Evolutionary conservation across 169 alveolate genomes (phyloP), one percentile per base, ranked within the genome.

Genomic region (Eimeria falciformis): DNA sequence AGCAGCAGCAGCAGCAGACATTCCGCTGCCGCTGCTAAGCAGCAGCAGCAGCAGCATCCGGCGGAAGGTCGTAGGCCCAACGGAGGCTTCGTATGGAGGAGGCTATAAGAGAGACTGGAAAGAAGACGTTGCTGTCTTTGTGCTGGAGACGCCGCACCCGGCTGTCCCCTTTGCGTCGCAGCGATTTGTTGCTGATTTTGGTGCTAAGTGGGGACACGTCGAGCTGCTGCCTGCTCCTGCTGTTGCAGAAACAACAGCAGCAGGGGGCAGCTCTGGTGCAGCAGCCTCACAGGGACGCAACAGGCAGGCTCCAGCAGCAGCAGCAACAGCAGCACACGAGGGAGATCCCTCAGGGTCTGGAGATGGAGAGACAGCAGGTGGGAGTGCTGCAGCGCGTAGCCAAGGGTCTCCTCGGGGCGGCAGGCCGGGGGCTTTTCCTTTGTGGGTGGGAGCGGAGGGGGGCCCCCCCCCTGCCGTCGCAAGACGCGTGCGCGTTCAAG

Each of bases 111-210:
- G 68, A 3, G 86, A 77, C 25, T 23, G 5, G 27, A 40, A 45
- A 5, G 86, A 77, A 21, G 86, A 77, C 37, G 86, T 45, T 23
- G 86, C 86, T 12, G 86, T 77, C 46, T 77, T 46, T 21, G 58
- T 77, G 27, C 86, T 77, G 25, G 86, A 77, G 86, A 77, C 86
- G 17, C 86, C 86, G 23, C 86, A 77, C 58, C 86, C 86, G 14
- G 47, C 86, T 46, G 86, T 45, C 69, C 47, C 86, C 86, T 77
- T 77, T 46, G 86, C 45, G 12, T 17, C 86, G n/a, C 86, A 77
- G 86, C 65, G 86, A 2, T 77, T 77, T 33, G 69, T 77, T 25
- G 6, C 47, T 45, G 86, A 77, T 14, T 77, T 77, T 25, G n/a
- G 69, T 0, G 3, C 69, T 11, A 45, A 27, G 50, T 77, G 86